A percentile compares a stretch with the other conserved stretches of the same genome.
These are phyloP conservation scores for Ulota crispa DNA, from an alignment of 225 moss, liverwort and hornwort species.

Conservation along the genomic window DNA sequence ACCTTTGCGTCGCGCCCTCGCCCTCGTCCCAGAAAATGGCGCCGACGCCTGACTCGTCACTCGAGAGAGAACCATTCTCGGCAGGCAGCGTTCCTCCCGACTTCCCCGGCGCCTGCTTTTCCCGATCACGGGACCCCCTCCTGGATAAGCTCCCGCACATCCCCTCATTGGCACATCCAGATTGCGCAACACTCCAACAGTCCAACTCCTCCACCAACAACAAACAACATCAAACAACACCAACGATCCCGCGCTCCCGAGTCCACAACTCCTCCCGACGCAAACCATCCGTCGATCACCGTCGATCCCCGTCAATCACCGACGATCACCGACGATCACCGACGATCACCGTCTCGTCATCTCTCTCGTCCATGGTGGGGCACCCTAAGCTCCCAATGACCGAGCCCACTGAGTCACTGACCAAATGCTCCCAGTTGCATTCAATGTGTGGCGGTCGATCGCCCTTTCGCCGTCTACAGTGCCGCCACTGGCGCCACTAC, in stretches of 20 bases:
- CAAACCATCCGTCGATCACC: not conserved
- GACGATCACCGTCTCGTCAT: not conserved
- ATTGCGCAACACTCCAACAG: not conserved
- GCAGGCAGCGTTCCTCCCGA: not conserved
- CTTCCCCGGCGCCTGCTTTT: not conserved
- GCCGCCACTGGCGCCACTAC: too few relatives aligned
- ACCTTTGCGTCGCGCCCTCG: too few relatives aligned
- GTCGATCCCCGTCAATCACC: not conserved
- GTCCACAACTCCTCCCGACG: not conserved
- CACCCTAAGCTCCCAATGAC: not conserved
- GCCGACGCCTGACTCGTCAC: too few relatives aligned
- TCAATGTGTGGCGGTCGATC: slow-evolving; percentile 20
- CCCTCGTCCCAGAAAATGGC: too few relatives aligned
- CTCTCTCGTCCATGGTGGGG: slow-evolving; percentile 8
- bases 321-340: not conserved
- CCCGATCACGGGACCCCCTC: not conserved
- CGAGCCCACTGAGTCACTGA: not conserved
- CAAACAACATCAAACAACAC: too few relatives aligned
- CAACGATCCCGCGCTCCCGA: too few relatives aligned
- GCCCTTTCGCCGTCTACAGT: not conserved
- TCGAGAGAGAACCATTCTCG: not conserved
- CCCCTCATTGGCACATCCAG: not conserved
- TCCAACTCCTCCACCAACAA: too few relatives aligned
- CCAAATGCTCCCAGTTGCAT: not conserved
- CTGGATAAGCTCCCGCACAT: not conserved